These are phyloP conservation scores for Chaetomium tenue DNA, from an alignment of 495 filamentous ascomycete genomes.

Conservation along the genomic window DNA sequence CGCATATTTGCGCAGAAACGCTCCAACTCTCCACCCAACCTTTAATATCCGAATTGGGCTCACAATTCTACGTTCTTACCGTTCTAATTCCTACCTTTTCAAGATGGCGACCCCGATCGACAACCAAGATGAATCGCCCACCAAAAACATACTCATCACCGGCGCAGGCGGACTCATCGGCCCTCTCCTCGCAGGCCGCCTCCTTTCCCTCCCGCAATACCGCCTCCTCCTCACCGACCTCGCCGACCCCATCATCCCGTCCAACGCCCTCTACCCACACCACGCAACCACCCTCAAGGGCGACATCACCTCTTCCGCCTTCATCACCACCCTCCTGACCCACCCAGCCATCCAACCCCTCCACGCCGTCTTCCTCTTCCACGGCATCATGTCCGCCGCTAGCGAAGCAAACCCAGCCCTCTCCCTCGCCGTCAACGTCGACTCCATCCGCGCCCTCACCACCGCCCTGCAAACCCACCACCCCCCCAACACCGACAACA, in stretches of 20 bases:
- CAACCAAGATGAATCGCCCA: background rate
- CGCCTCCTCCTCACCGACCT: conserved; percentile 66
- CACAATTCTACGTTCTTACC: background rate
- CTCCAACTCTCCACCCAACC: too few species aligned
- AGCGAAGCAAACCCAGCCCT: conserved; percentile 73
- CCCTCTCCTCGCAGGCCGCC: conserved; percentile 60
- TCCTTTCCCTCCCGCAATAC: conserved; percentile 56
- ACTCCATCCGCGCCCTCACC: conserved; percentile 64
- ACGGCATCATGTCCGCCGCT: conserved; percentile 82
- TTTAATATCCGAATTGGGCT: too few species aligned
- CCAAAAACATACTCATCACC: conserved; percentile 62
- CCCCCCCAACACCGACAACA: too few species aligned
- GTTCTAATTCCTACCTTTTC: too few species aligned
- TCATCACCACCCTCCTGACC: conserved; percentile 49
- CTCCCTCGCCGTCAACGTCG: conserved; percentile 70
- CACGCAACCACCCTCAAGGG: conserved; percentile 56
- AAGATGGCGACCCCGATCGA: background rate
- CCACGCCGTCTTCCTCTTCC: conserved; percentile 70
- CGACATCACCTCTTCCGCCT: conserved; percentile 58
- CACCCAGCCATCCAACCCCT: conserved; percentile 43
- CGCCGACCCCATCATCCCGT: conserved; percentile 54
- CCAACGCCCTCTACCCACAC: conserved; percentile 50
- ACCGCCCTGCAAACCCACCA: conserved; percentile 58
- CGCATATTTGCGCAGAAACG: too few species aligned
- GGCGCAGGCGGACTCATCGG: conserved; percentile 71